Percentiles rank a stretch among this genome's conserved stretches.
Evolutionary conservation across 2,329 filamentous ascomycete genomes (phyloP).

Genomic region (Monilinia polystroma): DNA sequence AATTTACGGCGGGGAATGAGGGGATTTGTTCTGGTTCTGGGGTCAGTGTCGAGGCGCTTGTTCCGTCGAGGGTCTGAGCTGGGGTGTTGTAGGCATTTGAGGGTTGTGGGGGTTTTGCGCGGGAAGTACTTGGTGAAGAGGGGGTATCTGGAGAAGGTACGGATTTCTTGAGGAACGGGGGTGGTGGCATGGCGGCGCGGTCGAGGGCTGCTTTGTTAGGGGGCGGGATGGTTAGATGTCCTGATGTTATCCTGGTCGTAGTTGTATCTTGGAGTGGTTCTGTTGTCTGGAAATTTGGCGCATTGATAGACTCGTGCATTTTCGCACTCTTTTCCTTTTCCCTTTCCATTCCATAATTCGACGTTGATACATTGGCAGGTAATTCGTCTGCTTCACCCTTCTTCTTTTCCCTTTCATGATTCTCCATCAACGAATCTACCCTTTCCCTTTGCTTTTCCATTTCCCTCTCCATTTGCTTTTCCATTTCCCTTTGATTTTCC

Average conservation of each 20-base stretch:
- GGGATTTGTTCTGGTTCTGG: slow-evolving; percentile 27
- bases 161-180: slow-evolving; percentile 35
- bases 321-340: neutral
- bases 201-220: slow-evolving; percentile 34
- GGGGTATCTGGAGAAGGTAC: slow-evolving; percentile 49
- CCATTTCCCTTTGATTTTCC: too few species aligned
- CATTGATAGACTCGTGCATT: neutral
- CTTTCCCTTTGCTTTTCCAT: too few species aligned
- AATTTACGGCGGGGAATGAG: slow-evolving; percentile 52
- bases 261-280: neutral
- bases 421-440: too few species aligned
- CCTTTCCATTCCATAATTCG: too few species aligned
- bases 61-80: slow-evolving; percentile 30
- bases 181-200: slow-evolving; percentile 44
- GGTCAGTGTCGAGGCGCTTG: neutral
- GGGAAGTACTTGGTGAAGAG: slow-evolving; percentile 54
- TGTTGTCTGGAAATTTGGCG: neutral
- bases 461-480: too few species aligned
- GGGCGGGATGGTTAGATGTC: neutral
- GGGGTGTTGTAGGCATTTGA: slow-evolving; percentile 27
- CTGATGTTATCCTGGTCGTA: neutral
- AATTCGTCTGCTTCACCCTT: too few species aligned
- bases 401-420: too few species aligned
- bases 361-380: too few species aligned
- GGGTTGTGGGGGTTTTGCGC: slow-evolving; percentile 41